phyloP scores from a whole-genome alignment of 805 yeast genomes.

The Torulaspora maleeae region DNA sequence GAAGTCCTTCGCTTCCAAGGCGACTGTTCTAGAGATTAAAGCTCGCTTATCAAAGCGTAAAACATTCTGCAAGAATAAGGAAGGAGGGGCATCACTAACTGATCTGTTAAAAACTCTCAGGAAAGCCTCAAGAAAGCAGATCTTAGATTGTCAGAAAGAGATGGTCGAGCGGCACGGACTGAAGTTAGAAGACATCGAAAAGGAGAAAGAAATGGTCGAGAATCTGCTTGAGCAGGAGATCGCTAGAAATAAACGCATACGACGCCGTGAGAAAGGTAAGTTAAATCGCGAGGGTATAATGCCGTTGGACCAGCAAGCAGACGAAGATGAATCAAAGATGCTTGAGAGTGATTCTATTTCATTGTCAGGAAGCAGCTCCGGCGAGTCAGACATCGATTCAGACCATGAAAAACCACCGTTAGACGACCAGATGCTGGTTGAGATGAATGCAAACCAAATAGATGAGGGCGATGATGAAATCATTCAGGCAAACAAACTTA shows the following conservation, averaged over 20 bases:
- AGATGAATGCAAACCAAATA: slow-evolving; percentile 22
- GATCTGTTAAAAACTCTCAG: slow-evolving; percentile 38
- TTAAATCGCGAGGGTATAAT: slow-evolving; percentile 31
- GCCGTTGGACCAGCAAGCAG: slow-evolving; percentile 11
- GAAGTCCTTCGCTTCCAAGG: slow-evolving; percentile 31
- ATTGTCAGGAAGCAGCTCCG: slow-evolving; percentile 1
- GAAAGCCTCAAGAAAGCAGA: slow-evolving; percentile 45
- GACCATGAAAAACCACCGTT: slow-evolving; percentile 19
- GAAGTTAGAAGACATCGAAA: slow-evolving; percentile 37
- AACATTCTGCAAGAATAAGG: neutral
- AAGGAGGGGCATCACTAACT: slow-evolving; percentile 24
- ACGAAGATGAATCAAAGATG: slow-evolving; percentile 8
- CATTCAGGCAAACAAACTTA: slow-evolving; percentile 2
- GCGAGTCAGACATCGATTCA: slow-evolving; percentile 14
- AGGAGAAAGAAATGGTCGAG: slow-evolving; percentile 37
- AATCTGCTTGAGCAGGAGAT: slow-evolving; percentile 46
- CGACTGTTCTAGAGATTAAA: slow-evolving; percentile 35
- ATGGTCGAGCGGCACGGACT: slow-evolving; percentile 42
- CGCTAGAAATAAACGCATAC: slow-evolving; percentile 43
- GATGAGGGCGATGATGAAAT: slow-evolving; percentile 8
- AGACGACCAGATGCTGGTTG: slow-evolving; percentile 25
- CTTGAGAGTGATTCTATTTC: slow-evolving; percentile 4
- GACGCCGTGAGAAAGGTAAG: slow-evolving; percentile 39
- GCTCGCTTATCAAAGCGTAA: slow-evolving; percentile 33
- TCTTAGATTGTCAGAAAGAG: slow-evolving; percentile 47